Evolutionary conservation across 192 early-diverging fungal genomes (phyloP).

Genomic region (Gonapodya prolifera): DNA sequence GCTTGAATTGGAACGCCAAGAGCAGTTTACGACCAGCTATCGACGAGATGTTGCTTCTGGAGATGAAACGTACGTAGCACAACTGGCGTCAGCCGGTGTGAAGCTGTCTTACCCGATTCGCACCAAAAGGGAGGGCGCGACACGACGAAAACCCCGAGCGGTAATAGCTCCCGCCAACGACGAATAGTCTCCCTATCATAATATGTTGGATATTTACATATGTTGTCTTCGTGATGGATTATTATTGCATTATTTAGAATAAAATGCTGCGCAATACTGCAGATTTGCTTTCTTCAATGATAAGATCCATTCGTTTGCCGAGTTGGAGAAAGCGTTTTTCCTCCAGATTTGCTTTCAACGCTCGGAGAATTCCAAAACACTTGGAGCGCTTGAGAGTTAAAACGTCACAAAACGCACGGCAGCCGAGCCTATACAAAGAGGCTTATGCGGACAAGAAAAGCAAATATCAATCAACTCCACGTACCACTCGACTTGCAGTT

Average conservation of each 20-base stretch:
- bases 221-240: background rate
- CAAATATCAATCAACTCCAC: background rate
- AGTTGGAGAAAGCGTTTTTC: background rate
- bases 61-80: background rate
- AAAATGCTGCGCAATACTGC: background rate
- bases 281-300: background rate
- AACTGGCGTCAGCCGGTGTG: background rate
- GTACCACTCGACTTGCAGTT: background rate
- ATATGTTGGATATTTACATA: too few species aligned
- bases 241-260: background rate
- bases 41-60: background rate
- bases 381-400: background rate
- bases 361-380: background rate
- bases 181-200: too few species aligned
- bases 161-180: background rate
- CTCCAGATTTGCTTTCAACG: background rate
- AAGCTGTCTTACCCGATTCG: too few species aligned
- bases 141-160: background rate
- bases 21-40: background rate
- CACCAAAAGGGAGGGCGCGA: background rate
- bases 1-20: background rate
- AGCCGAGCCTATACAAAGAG: background rate
- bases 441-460: background rate
- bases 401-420: background rate
- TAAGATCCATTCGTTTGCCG: background rate